Base-by-base conservation (phyloP, 148 eudicot genomes). In the Silene uniflora region DNA sequence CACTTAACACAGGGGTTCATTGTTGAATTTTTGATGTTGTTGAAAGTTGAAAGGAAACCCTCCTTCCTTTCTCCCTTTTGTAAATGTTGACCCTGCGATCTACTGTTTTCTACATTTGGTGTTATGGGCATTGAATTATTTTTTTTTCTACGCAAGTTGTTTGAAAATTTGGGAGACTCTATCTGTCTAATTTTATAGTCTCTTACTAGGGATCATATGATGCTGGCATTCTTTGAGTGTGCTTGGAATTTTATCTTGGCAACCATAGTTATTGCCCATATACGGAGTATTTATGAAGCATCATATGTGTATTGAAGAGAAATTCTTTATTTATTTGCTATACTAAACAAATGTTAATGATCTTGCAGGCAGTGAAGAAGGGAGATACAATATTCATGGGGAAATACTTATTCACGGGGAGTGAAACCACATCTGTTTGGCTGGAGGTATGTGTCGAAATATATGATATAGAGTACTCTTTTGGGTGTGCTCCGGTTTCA, bases 391-490 rank as follows among this genome's bases (percentile, higher is more conserved):
- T 93, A 75, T 93, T 93, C 79, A 81, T 93, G 83, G 98, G 98
- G 58, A 91, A 93, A 81, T 93, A 93, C 80, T 86, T 93, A 76
- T 93, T 91, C 82, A 93, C 98, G 19, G 98, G 98, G 78, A 93
- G 97, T 81, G 98, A 93, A 81, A 91, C 89, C 39, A 93, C 98
- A 24, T 93, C 98, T 83, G 98, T 93, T 75, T 93, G 98, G 97
- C 88, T 93, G 62, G 98, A 93, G 95, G 98, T 93, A 84, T 81
- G 92, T 72, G 59, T 49, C 4, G 18, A 7, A 32, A 47, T 23
- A 11, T 64, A 32, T 67, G 24, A 1, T n/a, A n/a, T n/a, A n/a
- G n/a, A n/a, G n/a, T 29, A 29, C 1, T 29, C 32, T 29, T 29
- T 29, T 29, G 32, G 32, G n/a, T n/a, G n/a, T n/a, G n/a, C n/a